Conservation (phyloP, 2,329 filamentous ascomycete genomes). For the Eutypa lata region DNA sequence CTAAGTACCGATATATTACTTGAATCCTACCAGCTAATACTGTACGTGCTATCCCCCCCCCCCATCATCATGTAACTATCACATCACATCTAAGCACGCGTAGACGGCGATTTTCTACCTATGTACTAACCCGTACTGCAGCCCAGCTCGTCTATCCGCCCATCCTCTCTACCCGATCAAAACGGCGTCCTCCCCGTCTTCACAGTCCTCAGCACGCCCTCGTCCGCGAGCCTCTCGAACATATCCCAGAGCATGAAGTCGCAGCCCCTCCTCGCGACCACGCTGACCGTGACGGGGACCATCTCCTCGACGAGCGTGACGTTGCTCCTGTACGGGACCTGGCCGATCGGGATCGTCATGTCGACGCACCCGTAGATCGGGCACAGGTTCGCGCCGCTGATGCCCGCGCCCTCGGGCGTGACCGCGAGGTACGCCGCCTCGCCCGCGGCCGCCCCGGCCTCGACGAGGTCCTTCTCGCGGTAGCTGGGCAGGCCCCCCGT, state of each 20-base stretch:
- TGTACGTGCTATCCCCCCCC: too few species aligned
- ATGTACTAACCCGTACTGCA: too few species aligned
- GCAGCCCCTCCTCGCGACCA: conserved; percentile 40
- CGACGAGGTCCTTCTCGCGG: conserved; percentile 23
- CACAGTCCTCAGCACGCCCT: conserved; percentile 33
- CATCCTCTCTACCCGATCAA: conserved; percentile 1
- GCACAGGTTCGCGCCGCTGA: conserved; percentile 31
- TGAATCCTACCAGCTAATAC: too few species aligned
- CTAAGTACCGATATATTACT: too few species aligned
- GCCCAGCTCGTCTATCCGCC: background rate
- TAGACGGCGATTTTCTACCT: too few species aligned
- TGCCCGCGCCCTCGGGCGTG: conserved; percentile 24
- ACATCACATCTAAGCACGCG: too few species aligned
- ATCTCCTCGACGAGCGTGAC: conserved; percentile 36
- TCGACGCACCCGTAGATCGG: conserved; percentile 36
- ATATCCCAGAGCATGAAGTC: conserved; percentile 40
- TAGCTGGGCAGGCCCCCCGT: conserved; percentile 38
- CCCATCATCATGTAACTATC: too few species aligned
- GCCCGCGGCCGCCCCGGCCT: conserved; percentile 27
- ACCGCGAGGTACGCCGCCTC: conserved; percentile 31
- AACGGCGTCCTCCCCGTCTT: conserved; percentile 30
- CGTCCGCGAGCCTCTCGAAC: conserved; percentile 36
- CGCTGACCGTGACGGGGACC: conserved; percentile 38
- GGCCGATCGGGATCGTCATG: conserved; percentile 39
- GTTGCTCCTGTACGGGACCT: conserved; percentile 36